phyloP scores from a whole-genome alignment of 345 rosid species.

The Turritis glabra region DNA sequence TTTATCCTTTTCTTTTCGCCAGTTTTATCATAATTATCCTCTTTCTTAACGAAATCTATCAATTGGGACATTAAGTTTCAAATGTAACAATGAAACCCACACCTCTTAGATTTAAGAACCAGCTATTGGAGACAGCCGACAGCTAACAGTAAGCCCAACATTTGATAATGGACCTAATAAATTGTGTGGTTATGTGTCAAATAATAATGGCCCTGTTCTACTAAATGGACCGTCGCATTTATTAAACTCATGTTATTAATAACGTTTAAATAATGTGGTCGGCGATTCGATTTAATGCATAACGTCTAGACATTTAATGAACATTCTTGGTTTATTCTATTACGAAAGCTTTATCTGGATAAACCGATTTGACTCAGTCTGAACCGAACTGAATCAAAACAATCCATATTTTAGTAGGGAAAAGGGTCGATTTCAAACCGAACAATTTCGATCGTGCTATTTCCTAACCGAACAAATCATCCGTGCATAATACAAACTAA shows the following conservation, averaged over 20 bases:
- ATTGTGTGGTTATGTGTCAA: slow-evolving; percentile 7
- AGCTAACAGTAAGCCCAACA: slow-evolving; percentile 25
- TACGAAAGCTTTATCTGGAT: no score
- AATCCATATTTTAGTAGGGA: no score
- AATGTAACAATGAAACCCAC: neutral
- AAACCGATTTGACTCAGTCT: neutral
- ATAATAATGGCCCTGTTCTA: neutral
- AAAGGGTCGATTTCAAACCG: no score
- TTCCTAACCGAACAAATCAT: no score
- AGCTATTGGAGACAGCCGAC: neutral
- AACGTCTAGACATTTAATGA: neutral
- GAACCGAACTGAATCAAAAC: no score
- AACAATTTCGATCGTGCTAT: no score
- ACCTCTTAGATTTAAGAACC: neutral
- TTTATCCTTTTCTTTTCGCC: slow-evolving; percentile 16
- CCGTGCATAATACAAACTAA: no score
- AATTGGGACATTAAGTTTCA: neutral
- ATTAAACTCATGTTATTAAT: neutral
- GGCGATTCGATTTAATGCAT: neutral
- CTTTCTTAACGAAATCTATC: neutral
- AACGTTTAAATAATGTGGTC: neutral
- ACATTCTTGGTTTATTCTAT: no score
- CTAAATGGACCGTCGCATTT: slow-evolving; percentile 30
- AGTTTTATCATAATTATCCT: neutral
- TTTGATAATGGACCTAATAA: slow-evolving; percentile 31